phyloP scores from a whole-genome alignment of 2,329 filamentous ascomycete species.

The Lachnum nothofagi region DNA sequence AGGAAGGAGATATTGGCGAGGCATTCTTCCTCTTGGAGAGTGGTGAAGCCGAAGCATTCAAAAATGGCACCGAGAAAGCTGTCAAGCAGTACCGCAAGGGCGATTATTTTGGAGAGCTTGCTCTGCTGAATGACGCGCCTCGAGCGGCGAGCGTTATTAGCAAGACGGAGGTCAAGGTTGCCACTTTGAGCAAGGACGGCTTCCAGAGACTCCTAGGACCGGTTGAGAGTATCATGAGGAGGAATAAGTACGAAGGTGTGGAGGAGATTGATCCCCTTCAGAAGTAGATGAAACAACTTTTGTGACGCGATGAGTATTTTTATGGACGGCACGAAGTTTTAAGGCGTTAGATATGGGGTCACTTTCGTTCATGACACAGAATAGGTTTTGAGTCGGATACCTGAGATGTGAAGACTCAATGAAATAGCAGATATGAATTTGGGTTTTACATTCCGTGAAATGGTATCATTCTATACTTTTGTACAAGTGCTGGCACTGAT shows the following conservation, averaged over 20 bases:
- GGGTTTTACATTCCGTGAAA: background rate
- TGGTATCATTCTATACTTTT: background rate
- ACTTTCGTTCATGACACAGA: constrained; percentile 29
- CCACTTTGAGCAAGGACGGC: constrained; percentile 83
- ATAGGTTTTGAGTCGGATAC: constrained; percentile 27
- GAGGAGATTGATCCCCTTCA: constrained; percentile 65
- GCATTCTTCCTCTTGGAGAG: constrained; percentile 87
- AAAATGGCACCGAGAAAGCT: constrained; percentile 61
- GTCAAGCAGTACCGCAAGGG: constrained; percentile 84
- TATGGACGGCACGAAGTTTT: constrained; percentile 12
- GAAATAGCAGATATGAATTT: constrained; percentile 13
- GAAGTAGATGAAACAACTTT: constrained; percentile 26
- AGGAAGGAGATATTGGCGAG: constrained; percentile 84
- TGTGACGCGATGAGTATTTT: constrained; percentile 14
- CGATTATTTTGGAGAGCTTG: constrained; percentile 95
- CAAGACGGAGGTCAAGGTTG: constrained; percentile 84
- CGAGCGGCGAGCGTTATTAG: constrained; percentile 85
- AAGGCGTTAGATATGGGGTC: constrained; percentile 30
- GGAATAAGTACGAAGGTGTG: constrained; percentile 59
- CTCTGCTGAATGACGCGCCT: constrained; percentile 86
- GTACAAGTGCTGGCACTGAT: background rate
- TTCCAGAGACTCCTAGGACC: constrained; percentile 91
- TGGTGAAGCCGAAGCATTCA: constrained; percentile 82
- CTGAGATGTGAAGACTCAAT: constrained; percentile 27
- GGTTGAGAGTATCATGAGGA: constrained; percentile 89